Conservation (phyloP, 768 basidiomycete species). For the Myochromella boudieri region DNA sequence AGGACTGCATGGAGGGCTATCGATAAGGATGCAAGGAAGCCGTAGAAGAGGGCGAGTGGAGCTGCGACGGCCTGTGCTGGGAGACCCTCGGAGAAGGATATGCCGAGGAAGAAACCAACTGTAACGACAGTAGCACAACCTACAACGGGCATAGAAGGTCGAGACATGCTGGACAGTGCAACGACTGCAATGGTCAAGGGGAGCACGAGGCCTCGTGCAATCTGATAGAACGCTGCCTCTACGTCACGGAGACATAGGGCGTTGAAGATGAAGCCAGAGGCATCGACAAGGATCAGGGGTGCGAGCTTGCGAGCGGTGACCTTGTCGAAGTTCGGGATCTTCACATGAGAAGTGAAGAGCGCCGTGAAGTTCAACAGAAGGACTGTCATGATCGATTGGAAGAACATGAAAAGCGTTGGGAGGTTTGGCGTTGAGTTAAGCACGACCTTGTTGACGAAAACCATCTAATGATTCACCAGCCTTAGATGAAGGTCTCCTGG, state of each 20-base stretch:
- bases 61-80: constrained; percentile 52
- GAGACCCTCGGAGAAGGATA: constrained; percentile 33
- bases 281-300: constrained; percentile 36
- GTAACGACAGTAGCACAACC: constrained; percentile 71
- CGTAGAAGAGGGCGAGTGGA: constrained; percentile 64
- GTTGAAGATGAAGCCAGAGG: constrained; percentile 30
- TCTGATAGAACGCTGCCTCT: constrained; percentile 78
- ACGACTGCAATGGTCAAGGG: constrained; percentile 78
- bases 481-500: background rate
- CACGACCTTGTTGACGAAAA: constrained; percentile 55
- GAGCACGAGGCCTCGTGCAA: constrained; percentile 77
- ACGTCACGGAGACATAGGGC: constrained; percentile 43
- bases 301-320: constrained; percentile 19
- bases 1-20: constrained; percentile 81
- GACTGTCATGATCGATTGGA: constrained; percentile 29
- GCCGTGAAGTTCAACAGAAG: constrained; percentile 23
- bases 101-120: constrained; percentile 67
- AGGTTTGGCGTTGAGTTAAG: constrained; percentile 28
- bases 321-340: constrained; percentile 21
- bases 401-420: constrained; percentile 27
- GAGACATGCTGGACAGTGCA: constrained; percentile 54
- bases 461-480: constrained; percentile 45
- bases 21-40: constrained; percentile 64
- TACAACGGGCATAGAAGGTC: constrained; percentile 62
- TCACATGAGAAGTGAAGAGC: constrained; percentile 22